Evolutionary conservation across 768 basidiomycete species (phyloP).

Genomic region (Naganishia vishniacii): DNA sequence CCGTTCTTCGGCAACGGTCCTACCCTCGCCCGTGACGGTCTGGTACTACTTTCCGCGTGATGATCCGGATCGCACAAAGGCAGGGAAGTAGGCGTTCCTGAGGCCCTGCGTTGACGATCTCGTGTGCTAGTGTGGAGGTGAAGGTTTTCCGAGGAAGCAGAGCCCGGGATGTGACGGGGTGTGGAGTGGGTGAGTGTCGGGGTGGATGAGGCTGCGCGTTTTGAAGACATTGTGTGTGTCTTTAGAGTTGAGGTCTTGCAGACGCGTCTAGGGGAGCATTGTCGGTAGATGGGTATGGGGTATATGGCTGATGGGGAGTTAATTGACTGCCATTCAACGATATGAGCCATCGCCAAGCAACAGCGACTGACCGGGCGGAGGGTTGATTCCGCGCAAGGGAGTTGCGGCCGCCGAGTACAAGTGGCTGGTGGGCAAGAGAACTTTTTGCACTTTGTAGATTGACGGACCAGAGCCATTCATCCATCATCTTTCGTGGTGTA

Average conservation of each 20-base stretch:
- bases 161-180: conserved; percentile 9
- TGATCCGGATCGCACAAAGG: background rate
- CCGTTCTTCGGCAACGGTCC: conserved; percentile 58
- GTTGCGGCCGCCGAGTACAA: too few relatives aligned
- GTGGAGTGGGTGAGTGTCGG: conserved; percentile 20
- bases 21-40: conserved; percentile 49
- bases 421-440: too few relatives aligned
- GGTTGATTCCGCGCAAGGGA: background rate
- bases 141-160: conserved; percentile 2
- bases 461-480: too few relatives aligned
- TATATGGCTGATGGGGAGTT: too few relatives aligned
- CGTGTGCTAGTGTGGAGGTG: background rate
- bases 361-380: too few relatives aligned
- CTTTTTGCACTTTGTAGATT: too few relatives aligned
- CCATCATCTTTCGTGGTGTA: conserved; percentile 12
- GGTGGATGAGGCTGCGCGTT: conserved; percentile 13
- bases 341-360: too few relatives aligned
- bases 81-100: background rate
- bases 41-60: background rate
- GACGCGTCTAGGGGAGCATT: conserved; percentile 8
- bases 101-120: conserved; percentile 4
- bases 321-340: too few relatives aligned
- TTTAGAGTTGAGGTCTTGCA: background rate
- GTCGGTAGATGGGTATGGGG: background rate
- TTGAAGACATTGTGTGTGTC: background rate